These are phyloP conservation scores for Yarrowia sp. DNA, from an alignment of 805 yeast genomes.

Conservation along the genomic window DNA sequence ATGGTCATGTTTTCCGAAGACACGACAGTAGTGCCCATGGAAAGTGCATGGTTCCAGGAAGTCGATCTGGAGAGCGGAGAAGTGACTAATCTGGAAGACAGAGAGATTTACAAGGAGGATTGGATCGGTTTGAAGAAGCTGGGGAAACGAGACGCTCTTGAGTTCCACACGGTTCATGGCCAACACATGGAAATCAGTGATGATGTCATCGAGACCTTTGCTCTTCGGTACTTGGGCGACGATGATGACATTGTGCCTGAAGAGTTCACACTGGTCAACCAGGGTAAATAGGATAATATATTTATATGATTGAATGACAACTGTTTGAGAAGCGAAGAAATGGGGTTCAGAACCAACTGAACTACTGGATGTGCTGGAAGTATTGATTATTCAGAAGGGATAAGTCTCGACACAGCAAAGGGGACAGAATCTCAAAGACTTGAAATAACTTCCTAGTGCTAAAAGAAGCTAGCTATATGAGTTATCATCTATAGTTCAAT, in stretches of 20 bases:
- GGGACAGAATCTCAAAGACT: too few relatives aligned
- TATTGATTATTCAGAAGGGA: too few relatives aligned
- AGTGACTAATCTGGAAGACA: conserved; percentile 47
- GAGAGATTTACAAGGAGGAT: conserved; percentile 53
- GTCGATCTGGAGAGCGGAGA: conserved; percentile 46
- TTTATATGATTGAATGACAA: neutral
- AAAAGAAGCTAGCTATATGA: too few relatives aligned
- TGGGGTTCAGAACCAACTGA: too few relatives aligned
- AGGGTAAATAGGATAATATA: neutral
- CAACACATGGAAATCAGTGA: conserved; percentile 66
- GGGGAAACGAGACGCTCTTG: conserved; percentile 46
- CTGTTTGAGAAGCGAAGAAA: too few relatives aligned
- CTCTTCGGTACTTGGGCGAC: conserved; percentile 4
- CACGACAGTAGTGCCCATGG: conserved; percentile 68
- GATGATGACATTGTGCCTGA: neutral
- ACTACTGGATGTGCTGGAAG: too few relatives aligned
- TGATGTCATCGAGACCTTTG: conserved; percentile 32
- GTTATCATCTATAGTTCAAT: too few relatives aligned
- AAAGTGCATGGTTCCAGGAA: conserved; percentile 64
- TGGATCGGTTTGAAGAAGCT: conserved; percentile 58
- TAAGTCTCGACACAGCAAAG: too few relatives aligned
- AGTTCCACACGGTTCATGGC: conserved; percentile 52
- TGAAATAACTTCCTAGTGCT: too few relatives aligned
- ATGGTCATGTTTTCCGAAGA: conserved; percentile 61
- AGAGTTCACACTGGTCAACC: neutral